Evolutionary conservation across 164 flowering plant species (phyloP), one percentile per base, ranked within the genome.

Genomic region (Dillenia suffruticosa): DNA sequence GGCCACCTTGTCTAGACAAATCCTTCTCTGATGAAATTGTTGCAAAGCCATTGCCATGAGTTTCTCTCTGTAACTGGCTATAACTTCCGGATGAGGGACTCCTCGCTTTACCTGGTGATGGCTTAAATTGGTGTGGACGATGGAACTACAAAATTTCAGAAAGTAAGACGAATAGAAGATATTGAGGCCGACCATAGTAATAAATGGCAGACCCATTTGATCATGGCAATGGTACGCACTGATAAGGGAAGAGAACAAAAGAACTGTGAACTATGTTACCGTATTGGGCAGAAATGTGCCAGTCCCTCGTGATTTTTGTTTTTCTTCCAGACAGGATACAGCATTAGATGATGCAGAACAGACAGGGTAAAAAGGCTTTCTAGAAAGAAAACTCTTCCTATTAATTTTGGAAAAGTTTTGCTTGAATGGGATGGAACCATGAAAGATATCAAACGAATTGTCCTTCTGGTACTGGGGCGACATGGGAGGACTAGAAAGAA

Each of bases 231-330:
- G 49, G 4, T 46, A 16, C 44, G 44, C 40, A 24, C 45, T 61
- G 66, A 17, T 78, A 50, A 52, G 69, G 49, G 14, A 56, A 46
- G 44, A 47, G 57, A 63, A 58, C 60, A 56, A 55, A 22, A 44
- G 22, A 49, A 26, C 57, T 49, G 50, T 26, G 52, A 57, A 52
- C 52, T 44, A 70, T 50, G 15, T 62, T 84, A 92, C 96, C 98
- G 57, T 71, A 57, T 76, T 82, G n/a, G 98, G 96, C 49, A 92
- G 76, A 64, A 88, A 92, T 16, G 91, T 88, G 59, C 96, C 97
- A 1, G 82, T 84, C 56, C 94, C 96, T 17, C 88, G 81, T 2
- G 80, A 81, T 74, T 81, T 89, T 59, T 84, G 74, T 59, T 72
- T 62, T 49, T 92, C 94, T 65, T 83, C 86, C 63, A 67, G 46